Conservation (phyloP, 2,329 filamentous ascomycete species). For the Phaeoacremonium minimum region DNA sequence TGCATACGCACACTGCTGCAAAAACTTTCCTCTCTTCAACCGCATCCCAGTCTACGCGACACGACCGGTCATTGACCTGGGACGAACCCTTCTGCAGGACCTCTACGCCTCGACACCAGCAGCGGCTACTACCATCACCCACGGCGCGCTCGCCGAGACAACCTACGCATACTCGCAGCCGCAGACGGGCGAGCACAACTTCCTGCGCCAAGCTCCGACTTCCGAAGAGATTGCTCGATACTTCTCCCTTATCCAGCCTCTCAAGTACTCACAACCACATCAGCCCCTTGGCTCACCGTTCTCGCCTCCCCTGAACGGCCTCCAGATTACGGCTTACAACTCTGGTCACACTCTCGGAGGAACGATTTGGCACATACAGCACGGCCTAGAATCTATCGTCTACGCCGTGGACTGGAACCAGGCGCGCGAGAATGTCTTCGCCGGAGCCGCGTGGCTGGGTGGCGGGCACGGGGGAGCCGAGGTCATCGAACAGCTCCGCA, state of each 20-base stretch:
- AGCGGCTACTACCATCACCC: conserved; percentile 79
- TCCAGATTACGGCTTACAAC: conserved; percentile 95
- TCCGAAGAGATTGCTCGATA: conserved; percentile 87
- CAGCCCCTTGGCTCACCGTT: conserved; percentile 84
- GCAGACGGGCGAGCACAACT: conserved; percentile 44
- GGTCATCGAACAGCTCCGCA: conserved; percentile 88
- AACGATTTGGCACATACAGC: conserved; percentile 98
- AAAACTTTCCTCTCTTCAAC: conserved; percentile 86
- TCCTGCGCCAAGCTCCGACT: conserved; percentile 67
- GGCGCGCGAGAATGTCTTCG: conserved; percentile 89
- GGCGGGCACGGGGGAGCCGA: conserved; percentile 70
- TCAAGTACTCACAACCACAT: conserved; percentile 96
- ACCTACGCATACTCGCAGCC: conserved; percentile 51
- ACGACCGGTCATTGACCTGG: conserved; percentile 86
- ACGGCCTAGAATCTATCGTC: conserved; percentile 93
- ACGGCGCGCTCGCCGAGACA: conserved; percentile 64
- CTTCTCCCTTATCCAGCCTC: conserved; percentile 82
- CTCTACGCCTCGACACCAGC: conserved; percentile 85
- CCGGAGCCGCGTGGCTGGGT: conserved; percentile 90
- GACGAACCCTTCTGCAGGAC: conserved; percentile 85
- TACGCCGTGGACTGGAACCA: conserved; percentile 99
- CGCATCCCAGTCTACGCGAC: conserved; percentile 95
- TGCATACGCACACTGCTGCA: conserved; percentile 95
- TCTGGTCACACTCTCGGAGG: conserved; percentile 93
- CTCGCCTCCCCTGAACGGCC: conserved; percentile 81